Conservation (phyloP, 768 basidiomycete genomes). For the Galerina sulciceps region DNA sequence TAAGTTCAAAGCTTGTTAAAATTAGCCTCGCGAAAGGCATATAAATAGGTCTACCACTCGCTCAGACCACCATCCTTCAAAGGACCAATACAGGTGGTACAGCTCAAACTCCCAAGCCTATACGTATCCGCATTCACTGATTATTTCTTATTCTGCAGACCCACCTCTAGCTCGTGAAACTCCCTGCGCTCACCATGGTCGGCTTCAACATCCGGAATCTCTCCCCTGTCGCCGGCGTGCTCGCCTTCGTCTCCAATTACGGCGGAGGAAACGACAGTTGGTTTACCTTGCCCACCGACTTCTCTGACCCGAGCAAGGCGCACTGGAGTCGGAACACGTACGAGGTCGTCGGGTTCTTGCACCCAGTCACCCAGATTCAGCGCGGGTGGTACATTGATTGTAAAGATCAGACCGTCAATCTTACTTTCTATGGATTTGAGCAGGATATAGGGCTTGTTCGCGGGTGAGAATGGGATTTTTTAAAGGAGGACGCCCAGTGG, state of each 20-base stretch:
- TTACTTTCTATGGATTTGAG: background rate
- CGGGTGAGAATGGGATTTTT: no score
- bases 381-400: background rate
- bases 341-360: background rate
- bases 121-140: no score
- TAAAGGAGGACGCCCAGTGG: no score
- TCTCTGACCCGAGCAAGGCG: background rate
- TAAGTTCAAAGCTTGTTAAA: no score
- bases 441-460: background rate
- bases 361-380: background rate
- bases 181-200: no score
- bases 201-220: background rate
- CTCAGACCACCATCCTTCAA: no score
- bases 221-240: background rate
- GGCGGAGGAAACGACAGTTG: background rate
- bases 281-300: background rate
- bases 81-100: no score
- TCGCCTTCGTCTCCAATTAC: background rate
- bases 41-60: no score
- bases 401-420: background rate
- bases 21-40: no score
- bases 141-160: no score
- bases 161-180: no score
- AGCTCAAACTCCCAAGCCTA: no score
- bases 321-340: background rate